Base-by-base conservation (phyloP, 495 filamentous ascomycete species). In the Penicillium tannophilum region DNA sequence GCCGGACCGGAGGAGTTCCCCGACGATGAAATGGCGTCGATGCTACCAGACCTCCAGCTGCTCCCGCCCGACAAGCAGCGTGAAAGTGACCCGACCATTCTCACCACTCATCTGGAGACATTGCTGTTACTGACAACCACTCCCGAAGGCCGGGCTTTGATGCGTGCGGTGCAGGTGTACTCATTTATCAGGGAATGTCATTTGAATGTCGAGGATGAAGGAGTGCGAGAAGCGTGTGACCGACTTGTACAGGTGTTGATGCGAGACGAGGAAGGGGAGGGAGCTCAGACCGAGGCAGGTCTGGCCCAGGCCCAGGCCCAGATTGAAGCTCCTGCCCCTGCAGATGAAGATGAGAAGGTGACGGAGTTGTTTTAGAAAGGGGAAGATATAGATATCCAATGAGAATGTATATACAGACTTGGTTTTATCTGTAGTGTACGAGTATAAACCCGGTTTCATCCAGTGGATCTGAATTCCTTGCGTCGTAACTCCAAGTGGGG, bases 221-320 rank as follows among this genome's bases (percentile, higher is more conserved):
- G 78, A 19, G 90, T 98, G 41, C 81, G 82, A 59, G 93, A 96
- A 65, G 89, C 84, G 16, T 94, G 90, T 63, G 94, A 98, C 69
- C 80, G 94, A 64, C 64, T 97, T 51, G 94, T 98, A 36, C 90
- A 98, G 63, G 85, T 98, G 12, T 67, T 98, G 43, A 95, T 96
- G 92, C 81, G 89, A 50, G 92, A 93, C 59, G 94, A 82, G 60
- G 74, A 72, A 45, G 74, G 67, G 17, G 73, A 76, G 50, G 71
- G 63, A 41, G 66, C 63, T 30, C 49, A 68, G 54, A 63, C 60
- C 19, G 64, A 67, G 16, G 55, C 58, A 11, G 61, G 60, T 33
- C 48, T 58, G 43, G 50, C 58, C 0, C 60, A 60, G 51, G 67
- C 66, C 2, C 69, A 68, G 33, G 55, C 60, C 24, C 26, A 65